phyloP scores from a whole-genome alignment of 2,329 filamentous ascomycete genomes.

The Exophiala calicioides region DNA sequence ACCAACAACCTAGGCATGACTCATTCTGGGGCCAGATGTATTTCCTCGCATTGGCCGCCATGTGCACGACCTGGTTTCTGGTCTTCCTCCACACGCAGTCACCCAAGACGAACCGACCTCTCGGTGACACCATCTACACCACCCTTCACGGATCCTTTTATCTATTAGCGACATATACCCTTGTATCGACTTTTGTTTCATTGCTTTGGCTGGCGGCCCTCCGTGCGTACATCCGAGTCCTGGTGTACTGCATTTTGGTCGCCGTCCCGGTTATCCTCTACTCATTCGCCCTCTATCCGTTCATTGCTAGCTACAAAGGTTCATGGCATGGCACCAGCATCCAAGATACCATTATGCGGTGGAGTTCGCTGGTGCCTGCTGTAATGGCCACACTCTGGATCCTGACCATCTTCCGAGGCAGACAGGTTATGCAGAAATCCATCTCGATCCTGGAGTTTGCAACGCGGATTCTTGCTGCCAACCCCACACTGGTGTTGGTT shows the following conservation, averaged over 20 bases:
- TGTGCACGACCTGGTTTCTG: slow-evolving; percentile 85
- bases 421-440: slow-evolving; percentile 77
- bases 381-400: slow-evolving; percentile 75
- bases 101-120: slow-evolving; percentile 65
- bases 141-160: slow-evolving; percentile 84
- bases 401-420: slow-evolving; percentile 77
- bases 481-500: slow-evolving; percentile 78
- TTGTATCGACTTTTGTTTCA: slow-evolving; percentile 85
- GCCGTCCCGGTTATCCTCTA: slow-evolving; percentile 83
- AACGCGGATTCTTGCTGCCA: slow-evolving; percentile 80
- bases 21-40: slow-evolving; percentile 90
- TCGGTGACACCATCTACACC: slow-evolving; percentile 93
- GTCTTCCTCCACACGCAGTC: slow-evolving; percentile 85
- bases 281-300: slow-evolving; percentile 87
- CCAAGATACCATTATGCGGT: slow-evolving; percentile 90
- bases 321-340: slow-evolving; percentile 70
- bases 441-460: slow-evolving; percentile 91
- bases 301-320: slow-evolving; percentile 85
- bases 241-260: slow-evolving; percentile 78
- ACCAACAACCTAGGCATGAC: slow-evolving; percentile 78
- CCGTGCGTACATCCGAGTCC: slow-evolving; percentile 80
- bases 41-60: slow-evolving; percentile 76
- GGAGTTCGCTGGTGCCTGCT: slow-evolving; percentile 76
- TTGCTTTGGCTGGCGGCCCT: slow-evolving; percentile 87
- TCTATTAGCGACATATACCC: slow-evolving; percentile 84